Base-by-base conservation (phyloP, 495 filamentous ascomycete genomes). In the Penicillium longicatenatum region DNA sequence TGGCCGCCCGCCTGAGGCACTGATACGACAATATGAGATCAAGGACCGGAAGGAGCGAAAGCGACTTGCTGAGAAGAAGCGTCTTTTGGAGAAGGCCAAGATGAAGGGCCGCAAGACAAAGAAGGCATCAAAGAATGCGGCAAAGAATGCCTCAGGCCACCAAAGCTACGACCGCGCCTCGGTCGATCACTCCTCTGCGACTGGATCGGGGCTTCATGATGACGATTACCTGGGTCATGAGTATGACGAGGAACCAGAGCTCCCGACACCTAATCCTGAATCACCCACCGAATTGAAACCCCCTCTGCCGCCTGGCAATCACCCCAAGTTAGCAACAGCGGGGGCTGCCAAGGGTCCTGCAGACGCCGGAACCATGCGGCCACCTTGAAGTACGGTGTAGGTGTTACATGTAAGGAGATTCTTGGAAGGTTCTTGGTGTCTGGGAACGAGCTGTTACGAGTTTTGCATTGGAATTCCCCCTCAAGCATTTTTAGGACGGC, bases 11-110 rank as follows among this genome's bases (percentile, higher is more conserved):
- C 94, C 93, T 0, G 82, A 85, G 61, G 93, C 93, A 42, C 73
- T 98, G 50, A 91, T 97, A 56, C 84, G 90, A 37, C 88, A 93
- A 62, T 98, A 97, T 64, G 93, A 98, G 73, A 88, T 93, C 71
- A 97, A 96, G 69, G 93, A 97, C 68, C 86, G 91, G 19, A 87
- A 89, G 53, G 88, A 91, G 68, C 87, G 90, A 41, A 89, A 91
- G 69, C 82, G 87, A 46, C 76, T 91, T 59, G 89, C 89, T 16
- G 92, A 96, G 74, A 90, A 92, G 68, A 83, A 87, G 55, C 81
- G 93, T 26, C 79, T 97, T 43, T 73, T 97, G 50, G 93, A 98
- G 74, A 95, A 96, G 69, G 92, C 94, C 31, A 96, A 96, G 78
- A 92, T 93, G 85, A 96, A 95, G 68, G 89, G 89, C 50, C 84